phyloP scores from a whole-genome alignment of 495 filamentous ascomycete species.

The Usnea hakonensis region DNA sequence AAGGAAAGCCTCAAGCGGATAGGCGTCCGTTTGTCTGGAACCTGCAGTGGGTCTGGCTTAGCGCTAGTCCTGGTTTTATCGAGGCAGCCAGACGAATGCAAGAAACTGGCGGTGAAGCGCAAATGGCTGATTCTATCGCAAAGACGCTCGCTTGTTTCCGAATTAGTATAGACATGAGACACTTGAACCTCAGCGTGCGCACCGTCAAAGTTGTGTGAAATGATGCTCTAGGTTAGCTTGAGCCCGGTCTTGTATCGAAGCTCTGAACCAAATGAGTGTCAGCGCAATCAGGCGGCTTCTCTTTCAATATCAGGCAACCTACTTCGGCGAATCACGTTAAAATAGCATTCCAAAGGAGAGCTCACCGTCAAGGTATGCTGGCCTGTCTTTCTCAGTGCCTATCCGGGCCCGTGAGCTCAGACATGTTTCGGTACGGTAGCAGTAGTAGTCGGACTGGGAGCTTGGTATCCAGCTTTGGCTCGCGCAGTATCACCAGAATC shows the following conservation, averaged over 20 bases:
- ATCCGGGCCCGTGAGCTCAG: conserved; percentile 17
- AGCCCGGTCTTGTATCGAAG: not conserved
- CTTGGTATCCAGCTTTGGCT: not conserved
- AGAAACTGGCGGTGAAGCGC: conserved; percentile 21
- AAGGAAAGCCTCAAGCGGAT: not conserved
- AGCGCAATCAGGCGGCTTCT: conserved; percentile 1
- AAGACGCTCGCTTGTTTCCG: conserved; percentile 3
- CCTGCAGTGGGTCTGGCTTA: conserved; percentile 6
- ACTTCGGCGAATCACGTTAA: conserved; percentile 9
- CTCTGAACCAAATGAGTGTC: not conserved
- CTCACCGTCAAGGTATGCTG: conserved; percentile 11
- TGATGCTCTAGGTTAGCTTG: not conserved
- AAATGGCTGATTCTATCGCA: not conserved
- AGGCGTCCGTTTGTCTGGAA: conserved; percentile 14
- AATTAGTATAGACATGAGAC: not conserved
- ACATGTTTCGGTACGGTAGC: conserved; percentile 9
- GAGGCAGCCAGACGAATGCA: conserved; percentile 11
- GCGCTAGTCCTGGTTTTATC: conserved; percentile 8
- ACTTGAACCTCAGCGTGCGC: not conserved
- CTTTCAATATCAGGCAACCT: conserved; percentile 3
- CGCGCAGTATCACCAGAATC: not conserved
- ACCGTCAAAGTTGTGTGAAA: conserved; percentile 1
- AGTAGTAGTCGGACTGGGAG: not conserved
- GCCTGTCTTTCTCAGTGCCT: conserved; percentile 12
- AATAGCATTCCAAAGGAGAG: conserved; percentile 4